These are phyloP conservation scores for Scheffersomyces ergatensis DNA, from an alignment of 805 yeast species.

Conservation along the genomic window DNA sequence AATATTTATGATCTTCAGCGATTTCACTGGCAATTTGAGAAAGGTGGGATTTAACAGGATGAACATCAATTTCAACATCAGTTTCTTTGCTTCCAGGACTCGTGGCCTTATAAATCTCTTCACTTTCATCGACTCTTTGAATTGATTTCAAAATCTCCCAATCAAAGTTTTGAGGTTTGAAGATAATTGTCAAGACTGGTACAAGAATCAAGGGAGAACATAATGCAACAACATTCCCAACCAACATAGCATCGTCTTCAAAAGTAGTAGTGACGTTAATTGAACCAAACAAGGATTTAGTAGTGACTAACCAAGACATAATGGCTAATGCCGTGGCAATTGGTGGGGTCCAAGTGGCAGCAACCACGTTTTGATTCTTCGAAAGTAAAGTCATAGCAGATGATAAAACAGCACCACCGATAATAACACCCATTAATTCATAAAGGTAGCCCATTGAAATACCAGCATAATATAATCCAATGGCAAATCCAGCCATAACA, in stretches of 20 bases:
- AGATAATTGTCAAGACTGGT: slow-evolving; percentile 62
- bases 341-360: slow-evolving; percentile 76
- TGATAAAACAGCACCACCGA: slow-evolving; percentile 84
- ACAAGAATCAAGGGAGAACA: slow-evolving; percentile 65
- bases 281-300: slow-evolving; percentile 31
- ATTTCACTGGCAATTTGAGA: slow-evolving; percentile 39
- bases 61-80: slow-evolving; percentile 22
- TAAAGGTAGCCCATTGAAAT: slow-evolving; percentile 85
- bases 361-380: slow-evolving; percentile 59
- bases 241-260: slow-evolving; percentile 82
- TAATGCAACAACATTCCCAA: slow-evolving; percentile 83
- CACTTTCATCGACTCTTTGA: slow-evolving; percentile 68
- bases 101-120: slow-evolving; percentile 51
- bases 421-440: slow-evolving; percentile 85
- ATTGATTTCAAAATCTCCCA: slow-evolving; percentile 63
- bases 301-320: slow-evolving; percentile 49
- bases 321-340: slow-evolving; percentile 74
- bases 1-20: slow-evolving; percentile 21
- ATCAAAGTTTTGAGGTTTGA: slow-evolving; percentile 73
- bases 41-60: slow-evolving; percentile 36
- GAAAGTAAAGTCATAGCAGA: slow-evolving; percentile 65
- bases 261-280: slow-evolving; percentile 54
- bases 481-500: slow-evolving; percentile 78
- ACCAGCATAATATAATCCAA: slow-evolving; percentile 78
- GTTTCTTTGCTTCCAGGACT: slow-evolving; percentile 2